A percentile compares a stretch with the other conserved stretches of the same genome.
These are phyloP conservation scores for Knufia petricola DNA, from an alignment of 2,329 filamentous ascomycete genomes.

Conservation along the genomic window DNA sequence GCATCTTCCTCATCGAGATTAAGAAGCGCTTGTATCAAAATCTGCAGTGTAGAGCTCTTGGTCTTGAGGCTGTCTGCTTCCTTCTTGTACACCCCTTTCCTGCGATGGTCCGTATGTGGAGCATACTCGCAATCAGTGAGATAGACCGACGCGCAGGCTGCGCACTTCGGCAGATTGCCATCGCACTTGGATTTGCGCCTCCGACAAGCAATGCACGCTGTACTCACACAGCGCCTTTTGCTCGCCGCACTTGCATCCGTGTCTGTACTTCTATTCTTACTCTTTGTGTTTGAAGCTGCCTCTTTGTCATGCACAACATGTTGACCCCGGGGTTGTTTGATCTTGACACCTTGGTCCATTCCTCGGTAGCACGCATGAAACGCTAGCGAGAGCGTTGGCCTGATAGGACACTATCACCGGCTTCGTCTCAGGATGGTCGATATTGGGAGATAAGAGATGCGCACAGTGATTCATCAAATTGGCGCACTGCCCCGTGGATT, in stretches of 20 bases:
- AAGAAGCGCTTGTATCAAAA: slow-evolving; percentile 83
- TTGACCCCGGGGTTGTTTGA: not conserved
- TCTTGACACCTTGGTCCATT: slow-evolving; percentile 2
- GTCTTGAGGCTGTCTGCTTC: slow-evolving; percentile 84
- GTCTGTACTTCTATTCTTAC: slow-evolving; percentile 26
- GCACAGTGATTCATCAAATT: not conserved
- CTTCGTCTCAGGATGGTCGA: no score
- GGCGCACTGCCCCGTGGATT: not conserved
- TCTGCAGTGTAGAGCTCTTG: slow-evolving; percentile 75
- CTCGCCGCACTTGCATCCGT: slow-evolving; percentile 26
- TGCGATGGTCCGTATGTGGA: slow-evolving; percentile 87
- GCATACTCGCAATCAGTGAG: slow-evolving; percentile 73
- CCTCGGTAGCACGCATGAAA: not conserved
- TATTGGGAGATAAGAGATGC: not conserved
- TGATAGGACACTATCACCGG: no score
- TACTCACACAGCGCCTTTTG: slow-evolving; percentile 71
- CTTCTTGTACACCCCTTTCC: slow-evolving; percentile 94
- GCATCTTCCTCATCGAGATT: slow-evolving; percentile 87
- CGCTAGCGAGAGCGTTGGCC: no score
- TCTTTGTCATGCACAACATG: not conserved
- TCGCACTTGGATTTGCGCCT: slow-evolving; percentile 80
- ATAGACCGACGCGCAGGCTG: slow-evolving; percentile 93
- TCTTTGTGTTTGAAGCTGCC: slow-evolving; percentile 15
- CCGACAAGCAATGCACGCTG: slow-evolving; percentile 72
- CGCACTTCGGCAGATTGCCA: slow-evolving; percentile 81